Conservation (phyloP, 371 early-diverging fungal genomes). For the Entomophthora muscae region DNA sequence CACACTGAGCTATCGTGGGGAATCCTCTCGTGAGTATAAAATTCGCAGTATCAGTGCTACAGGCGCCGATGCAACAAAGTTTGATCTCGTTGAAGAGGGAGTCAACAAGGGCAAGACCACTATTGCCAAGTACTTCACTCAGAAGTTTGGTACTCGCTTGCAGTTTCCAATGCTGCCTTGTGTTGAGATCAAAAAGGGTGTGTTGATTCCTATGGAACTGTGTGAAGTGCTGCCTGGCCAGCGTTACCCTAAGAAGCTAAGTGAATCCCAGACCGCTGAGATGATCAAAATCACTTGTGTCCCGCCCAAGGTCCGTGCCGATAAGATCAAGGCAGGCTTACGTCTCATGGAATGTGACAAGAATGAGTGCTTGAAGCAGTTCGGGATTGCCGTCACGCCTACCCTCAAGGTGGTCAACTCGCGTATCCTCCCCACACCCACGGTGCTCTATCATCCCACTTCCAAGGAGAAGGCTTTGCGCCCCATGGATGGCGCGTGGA, state of each 20-base stretch:
- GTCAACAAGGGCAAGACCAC: slow-evolving; percentile 20
- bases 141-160: slow-evolving; percentile 41
- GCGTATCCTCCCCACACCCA: slow-evolving; percentile 59
- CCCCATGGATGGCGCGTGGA: slow-evolving; percentile 84
- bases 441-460: slow-evolving; percentile 41
- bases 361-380: slow-evolving; percentile 33
- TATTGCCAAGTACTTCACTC: slow-evolving; percentile 54
- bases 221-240: slow-evolving; percentile 58
- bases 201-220: slow-evolving; percentile 73
- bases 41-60: background rate
- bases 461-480: slow-evolving; percentile 36
- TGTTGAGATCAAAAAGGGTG: slow-evolving; percentile 38
- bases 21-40: background rate
- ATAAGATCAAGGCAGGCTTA: slow-evolving; percentile 33
- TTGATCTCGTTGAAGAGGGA: slow-evolving; percentile 1
- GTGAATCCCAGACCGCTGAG: slow-evolving; percentile 69
- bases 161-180: slow-evolving; percentile 69
- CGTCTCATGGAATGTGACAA: slow-evolving; percentile 23
- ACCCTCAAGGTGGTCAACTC: slow-evolving; percentile 34
- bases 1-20: background rate
- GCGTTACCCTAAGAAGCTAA: slow-evolving; percentile 50
- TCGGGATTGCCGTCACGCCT: slow-evolving; percentile 43
- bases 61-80: background rate
- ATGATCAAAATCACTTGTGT: slow-evolving; percentile 83
- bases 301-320: slow-evolving; percentile 42